Percentiles rank a stretch among this genome's conserved stretches.
Conservation (phyloP, 208 protist species). For the Crithidia sp. region DNA sequence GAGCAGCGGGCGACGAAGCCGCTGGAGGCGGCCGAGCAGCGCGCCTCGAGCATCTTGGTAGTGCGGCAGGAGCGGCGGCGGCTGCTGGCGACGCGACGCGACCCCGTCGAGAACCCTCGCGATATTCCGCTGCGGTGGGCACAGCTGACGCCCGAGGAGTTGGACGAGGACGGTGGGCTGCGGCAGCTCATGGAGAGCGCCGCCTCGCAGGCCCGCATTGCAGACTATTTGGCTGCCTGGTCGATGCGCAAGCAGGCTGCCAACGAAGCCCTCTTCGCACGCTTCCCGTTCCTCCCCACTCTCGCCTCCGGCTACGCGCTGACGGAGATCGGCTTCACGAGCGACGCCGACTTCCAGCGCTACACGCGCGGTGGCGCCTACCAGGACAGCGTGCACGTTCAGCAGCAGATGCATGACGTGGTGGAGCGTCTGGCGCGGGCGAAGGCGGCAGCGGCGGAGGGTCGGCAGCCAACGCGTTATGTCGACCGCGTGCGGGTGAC, state of each 20-base stretch:
- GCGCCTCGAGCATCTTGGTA: constrained; percentile 27
- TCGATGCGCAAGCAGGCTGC: constrained; percentile 64
- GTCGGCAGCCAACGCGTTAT: constrained; percentile 21
- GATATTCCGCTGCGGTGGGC: constrained; percentile 68
- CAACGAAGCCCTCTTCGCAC: constrained; percentile 67
- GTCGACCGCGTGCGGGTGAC: constrained; percentile 43
- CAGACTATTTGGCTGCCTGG: constrained; percentile 38
- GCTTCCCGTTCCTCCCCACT: constrained; percentile 61
- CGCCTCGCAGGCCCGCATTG: constrained; percentile 22
- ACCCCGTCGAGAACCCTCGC: constrained; percentile 52
- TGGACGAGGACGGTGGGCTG: constrained; percentile 49
- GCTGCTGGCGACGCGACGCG: constrained; percentile 4
- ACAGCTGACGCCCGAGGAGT: constrained; percentile 52
- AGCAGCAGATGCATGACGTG: constrained; percentile 49
- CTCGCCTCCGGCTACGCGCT: constrained; percentile 64
- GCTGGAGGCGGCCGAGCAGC: constrained; percentile 37
- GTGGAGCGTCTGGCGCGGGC: constrained; percentile 49
- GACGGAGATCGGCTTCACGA: constrained; percentile 54
- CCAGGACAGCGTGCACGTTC: constrained; percentile 30
- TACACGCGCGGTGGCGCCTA: constrained; percentile 28
- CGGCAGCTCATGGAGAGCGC: constrained; percentile 38
- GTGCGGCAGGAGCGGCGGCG: constrained; percentile 25
- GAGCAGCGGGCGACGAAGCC: constrained; percentile 19
- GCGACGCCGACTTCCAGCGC: constrained; percentile 46
- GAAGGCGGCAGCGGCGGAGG: constrained; percentile 33